These are phyloP conservation scores for Cryptosporidium bovis DNA, from an alignment of 169 alveolate species.

Conservation along the genomic window DNA sequence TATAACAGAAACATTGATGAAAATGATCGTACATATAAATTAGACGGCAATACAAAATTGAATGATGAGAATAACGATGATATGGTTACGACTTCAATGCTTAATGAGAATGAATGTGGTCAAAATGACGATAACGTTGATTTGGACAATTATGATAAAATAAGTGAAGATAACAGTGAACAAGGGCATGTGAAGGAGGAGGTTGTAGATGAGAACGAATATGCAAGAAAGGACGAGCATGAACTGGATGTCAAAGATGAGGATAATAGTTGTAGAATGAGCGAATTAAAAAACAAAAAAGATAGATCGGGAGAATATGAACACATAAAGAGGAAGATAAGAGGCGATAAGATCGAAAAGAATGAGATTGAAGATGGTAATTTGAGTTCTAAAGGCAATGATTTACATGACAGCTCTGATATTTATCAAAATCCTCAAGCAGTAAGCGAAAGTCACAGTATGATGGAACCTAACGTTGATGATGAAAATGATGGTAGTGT, in stretches of 20 bases:
- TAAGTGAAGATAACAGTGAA: slow-evolving; percentile 13
- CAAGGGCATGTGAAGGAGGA: slow-evolving; percentile 79
- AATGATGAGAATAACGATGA: slow-evolving; percentile 10
- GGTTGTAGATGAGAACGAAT: slow-evolving; percentile 72
- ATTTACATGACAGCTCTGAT: slow-evolving; percentile 6
- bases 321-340: slow-evolving; percentile 57
- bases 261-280: slow-evolving; percentile 54
- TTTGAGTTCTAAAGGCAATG: slow-evolving; percentile 3
- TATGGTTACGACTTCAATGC: background rate
- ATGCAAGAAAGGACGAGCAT: slow-evolving; percentile 32
- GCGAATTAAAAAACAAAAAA: slow-evolving; percentile 62
- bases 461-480: slow-evolving; percentile 45
- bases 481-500: slow-evolving; percentile 72
- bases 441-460: background rate
- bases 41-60: slow-evolving; percentile 34
- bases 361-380: slow-evolving; percentile 30
- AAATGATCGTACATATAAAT: slow-evolving; percentile 75
- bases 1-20: slow-evolving; percentile 75
- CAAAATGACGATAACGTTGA: slow-evolving; percentile 2
- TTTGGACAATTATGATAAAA: slow-evolving; percentile 3
- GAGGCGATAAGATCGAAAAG: slow-evolving; percentile 74
- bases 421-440: background rate
- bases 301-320: slow-evolving; percentile 57
- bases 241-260: slow-evolving; percentile 60
- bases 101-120: background rate